phyloP scores from a whole-genome alignment of 202 grass and related monocot species.

The Setaria viridis region DNA sequence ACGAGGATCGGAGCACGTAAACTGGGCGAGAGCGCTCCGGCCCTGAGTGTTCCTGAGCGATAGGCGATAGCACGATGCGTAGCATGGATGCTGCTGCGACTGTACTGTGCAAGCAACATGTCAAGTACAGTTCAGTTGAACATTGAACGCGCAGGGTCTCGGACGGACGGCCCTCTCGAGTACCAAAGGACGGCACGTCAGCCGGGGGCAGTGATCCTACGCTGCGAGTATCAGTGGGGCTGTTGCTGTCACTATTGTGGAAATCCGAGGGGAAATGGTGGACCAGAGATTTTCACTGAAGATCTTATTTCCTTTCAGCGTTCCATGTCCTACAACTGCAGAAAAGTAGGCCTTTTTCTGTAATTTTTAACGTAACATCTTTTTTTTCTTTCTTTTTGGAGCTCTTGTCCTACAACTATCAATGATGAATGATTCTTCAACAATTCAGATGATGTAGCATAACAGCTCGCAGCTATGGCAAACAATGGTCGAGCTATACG shows the following conservation, averaged over 20 bases:
- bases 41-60: too few species aligned
- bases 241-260: neutral
- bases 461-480: neutral
- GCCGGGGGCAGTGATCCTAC: neutral
- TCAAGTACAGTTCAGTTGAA: constrained; percentile 40
- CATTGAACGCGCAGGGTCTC: constrained; percentile 32
- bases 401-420: neutral
- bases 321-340: too few species aligned
- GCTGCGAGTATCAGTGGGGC: neutral
- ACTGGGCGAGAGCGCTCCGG: too few species aligned
- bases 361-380: too few species aligned
- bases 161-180: neutral
- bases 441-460: neutral
- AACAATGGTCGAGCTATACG: neutral
- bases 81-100: neutral
- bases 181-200: neutral
- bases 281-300: neutral
- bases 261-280: constrained; percentile 12
- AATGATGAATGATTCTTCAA: neutral
- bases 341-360: too few species aligned
- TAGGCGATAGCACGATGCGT: neutral
- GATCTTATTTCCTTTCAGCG: too few species aligned
- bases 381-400: too few species aligned
- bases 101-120: neutral
- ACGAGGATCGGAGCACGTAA: neutral